phyloP scores from a whole-genome alignment of 176 grass and related monocot species.

The Avena atlantica region DNA sequence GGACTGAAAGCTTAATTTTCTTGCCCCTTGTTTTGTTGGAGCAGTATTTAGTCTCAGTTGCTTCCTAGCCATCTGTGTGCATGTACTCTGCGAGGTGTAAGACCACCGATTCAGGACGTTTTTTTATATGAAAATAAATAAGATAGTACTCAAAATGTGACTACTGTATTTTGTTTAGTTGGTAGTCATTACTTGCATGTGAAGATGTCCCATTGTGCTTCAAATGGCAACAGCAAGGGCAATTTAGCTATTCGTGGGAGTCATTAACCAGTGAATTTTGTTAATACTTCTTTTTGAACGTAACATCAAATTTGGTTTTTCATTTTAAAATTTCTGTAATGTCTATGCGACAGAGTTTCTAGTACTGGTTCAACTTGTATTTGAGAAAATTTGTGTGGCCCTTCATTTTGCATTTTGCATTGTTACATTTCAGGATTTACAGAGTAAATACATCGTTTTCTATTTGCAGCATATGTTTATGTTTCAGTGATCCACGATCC shows the following conservation, averaged over 20 bases:
- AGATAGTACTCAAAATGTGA: not conserved
- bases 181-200: not conserved
- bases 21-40: not conserved
- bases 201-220: not conserved
- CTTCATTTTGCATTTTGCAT: not conserved
- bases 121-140: not conserved
- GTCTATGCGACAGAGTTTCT: not conserved
- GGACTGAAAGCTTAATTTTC: slow-evolving; percentile 16
- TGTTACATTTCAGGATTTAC: not conserved
- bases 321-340: not conserved
- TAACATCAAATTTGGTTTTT: not conserved
- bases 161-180: not conserved
- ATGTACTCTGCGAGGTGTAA: not conserved
- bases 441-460: too few relatives aligned
- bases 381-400: not conserved
- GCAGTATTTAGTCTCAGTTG: not conserved
- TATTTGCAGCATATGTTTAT: too few relatives aligned
- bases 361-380: not conserved
- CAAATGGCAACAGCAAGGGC: not conserved
- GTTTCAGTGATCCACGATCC: too few relatives aligned
- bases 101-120: not conserved
- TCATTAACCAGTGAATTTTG: not conserved
- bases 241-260: not conserved
- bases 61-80: not conserved
- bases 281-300: not conserved